Percentiles rank a stretch among this genome's conserved stretches.
These are phyloP conservation scores for Entomortierella chlamydospora DNA, from an alignment of 192 early-diverging fungal genomes.

Conservation along the genomic window DNA sequence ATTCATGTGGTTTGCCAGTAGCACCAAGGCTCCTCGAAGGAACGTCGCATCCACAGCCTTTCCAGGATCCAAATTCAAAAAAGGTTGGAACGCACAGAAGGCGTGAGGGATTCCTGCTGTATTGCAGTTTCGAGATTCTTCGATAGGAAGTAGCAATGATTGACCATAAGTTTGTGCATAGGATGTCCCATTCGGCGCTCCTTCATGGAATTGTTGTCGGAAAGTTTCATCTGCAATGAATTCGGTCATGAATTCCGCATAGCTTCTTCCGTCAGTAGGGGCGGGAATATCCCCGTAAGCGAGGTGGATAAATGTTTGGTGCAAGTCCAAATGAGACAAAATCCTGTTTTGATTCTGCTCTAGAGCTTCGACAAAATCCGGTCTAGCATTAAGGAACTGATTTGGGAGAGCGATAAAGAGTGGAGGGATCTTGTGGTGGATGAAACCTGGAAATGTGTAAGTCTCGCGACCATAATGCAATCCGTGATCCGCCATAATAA, in stretches of 20 bases:
- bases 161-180: slow-evolving; percentile 45
- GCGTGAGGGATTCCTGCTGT: slow-evolving; percentile 36
- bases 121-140: slow-evolving; percentile 22
- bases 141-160: slow-evolving; percentile 33
- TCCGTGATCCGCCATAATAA: slow-evolving; percentile 54
- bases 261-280: neutral
- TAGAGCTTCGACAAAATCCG: slow-evolving; percentile 14
- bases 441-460: slow-evolving; percentile 44
- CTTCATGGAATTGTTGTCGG: slow-evolving; percentile 25
- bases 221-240: slow-evolving; percentile 45
- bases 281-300: slow-evolving; percentile 42
- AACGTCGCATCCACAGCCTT: slow-evolving; percentile 29
- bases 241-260: slow-evolving; percentile 21
- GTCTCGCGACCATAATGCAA: slow-evolving; percentile 54
- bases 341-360: slow-evolving; percentile 38
- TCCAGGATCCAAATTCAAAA: slow-evolving; percentile 25
- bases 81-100: slow-evolving; percentile 54
- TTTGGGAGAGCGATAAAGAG: slow-evolving; percentile 43
- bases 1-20: slow-evolving; percentile 42
- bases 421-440: slow-evolving; percentile 55
- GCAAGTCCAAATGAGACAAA: slow-evolving; percentile 44
- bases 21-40: slow-evolving; percentile 15
- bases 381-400: slow-evolving; percentile 15
- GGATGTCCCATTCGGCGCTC: slow-evolving; percentile 33
- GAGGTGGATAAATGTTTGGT: slow-evolving; percentile 50